Base-by-base conservation (phyloP, 768 basidiomycete genomes). In the Fibroporia radiculosa region DNA sequence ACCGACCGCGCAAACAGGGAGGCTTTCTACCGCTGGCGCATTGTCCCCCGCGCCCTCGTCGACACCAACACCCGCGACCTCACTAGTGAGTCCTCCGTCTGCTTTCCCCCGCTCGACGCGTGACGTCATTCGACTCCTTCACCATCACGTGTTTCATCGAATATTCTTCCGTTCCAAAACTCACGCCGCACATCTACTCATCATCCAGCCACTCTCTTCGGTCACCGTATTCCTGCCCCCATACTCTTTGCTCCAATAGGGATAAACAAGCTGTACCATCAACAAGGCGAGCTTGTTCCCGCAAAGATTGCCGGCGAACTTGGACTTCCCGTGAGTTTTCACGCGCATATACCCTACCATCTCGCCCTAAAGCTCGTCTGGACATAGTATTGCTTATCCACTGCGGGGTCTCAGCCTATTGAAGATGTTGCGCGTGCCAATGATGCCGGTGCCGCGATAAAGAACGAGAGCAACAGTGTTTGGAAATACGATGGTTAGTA, bases 241-340 rank as follows among this genome's bases (percentile, higher is more conserved):
- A 63, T 80, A 29, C 59, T 73, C 18, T 68, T 80, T 46, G 77
- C 75, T 0, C 77, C 78, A 0, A 69, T 81, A 33, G 77, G 79
- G 2, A 72, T 77, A 48, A 77, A 75, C 52, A 72, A 69, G 47
- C 55, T 78, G 13, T 73, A 75, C 56, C 62, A 66, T 14, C 64
- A 62, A 0, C 48, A 55, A 0, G 76, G 73, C 4, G 75, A 76
- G 52, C 60, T 76, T 18, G 61, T 72, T 13, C 69, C 70, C 5
- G 69, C 72, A 16, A 69, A 63, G 40, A 64, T 75, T 27, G 72
- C 73, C 0, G 71, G 68, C 3, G 72, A 76, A 47, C 62, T 77
- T 4, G 70, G 70, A 20, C 58, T 73, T 7, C 67, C 69, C 1
- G 64, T 65, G 19, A 34, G 59, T 12, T 27, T 22, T 25, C 32